Evolutionary conservation across 805 yeast genomes (phyloP).

Genomic region (Kodamaea restingae): DNA sequence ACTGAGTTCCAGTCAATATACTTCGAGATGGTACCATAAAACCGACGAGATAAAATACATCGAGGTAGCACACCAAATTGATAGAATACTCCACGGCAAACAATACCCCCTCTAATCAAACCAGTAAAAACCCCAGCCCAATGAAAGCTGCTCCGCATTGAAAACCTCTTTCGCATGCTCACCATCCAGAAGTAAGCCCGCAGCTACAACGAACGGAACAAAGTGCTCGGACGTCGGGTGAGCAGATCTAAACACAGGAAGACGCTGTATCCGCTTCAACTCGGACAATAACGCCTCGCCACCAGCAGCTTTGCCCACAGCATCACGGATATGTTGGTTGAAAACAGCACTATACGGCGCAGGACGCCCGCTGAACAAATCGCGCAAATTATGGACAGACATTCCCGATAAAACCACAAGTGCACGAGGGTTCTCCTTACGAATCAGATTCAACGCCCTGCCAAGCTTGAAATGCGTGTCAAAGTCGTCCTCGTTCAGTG

Average conservation of each 20-base stretch:
- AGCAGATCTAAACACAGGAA: slow-evolving; percentile 41
- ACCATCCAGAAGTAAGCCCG: slow-evolving; percentile 47
- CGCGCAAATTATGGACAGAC: slow-evolving; percentile 73
- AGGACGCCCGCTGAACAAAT: slow-evolving; percentile 27
- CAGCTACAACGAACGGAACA: slow-evolving; percentile 59
- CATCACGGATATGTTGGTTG: slow-evolving; percentile 41
- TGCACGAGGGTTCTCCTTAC: slow-evolving; percentile 35
- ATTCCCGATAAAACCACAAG: slow-evolving; percentile 66
- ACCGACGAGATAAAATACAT: no score
- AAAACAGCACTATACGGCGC: slow-evolving; percentile 53
- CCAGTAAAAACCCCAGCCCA: slow-evolving; percentile 72
- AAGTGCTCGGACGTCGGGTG: slow-evolving; percentile 81
- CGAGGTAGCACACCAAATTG: no score
- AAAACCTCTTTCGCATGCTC: slow-evolving; percentile 38
- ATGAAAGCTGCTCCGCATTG: slow-evolving; percentile 38
- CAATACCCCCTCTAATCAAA: slow-evolving; percentile 23
- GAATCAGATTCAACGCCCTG: slow-evolving; percentile 44
- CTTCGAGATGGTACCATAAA: no score
- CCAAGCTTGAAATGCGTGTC: slow-evolving; percentile 53
- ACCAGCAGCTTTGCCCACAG: slow-evolving; percentile 24
- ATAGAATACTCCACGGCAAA: no score
- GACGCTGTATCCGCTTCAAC: slow-evolving; percentile 33
- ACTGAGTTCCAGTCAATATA: no score
- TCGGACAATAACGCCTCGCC: slow-evolving; percentile 29
- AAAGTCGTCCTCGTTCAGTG: slow-evolving; percentile 37